Evolutionary conservation across 208 protist genomes (phyloP).

Genomic region (Balamuthia mandrillaris): DNA sequence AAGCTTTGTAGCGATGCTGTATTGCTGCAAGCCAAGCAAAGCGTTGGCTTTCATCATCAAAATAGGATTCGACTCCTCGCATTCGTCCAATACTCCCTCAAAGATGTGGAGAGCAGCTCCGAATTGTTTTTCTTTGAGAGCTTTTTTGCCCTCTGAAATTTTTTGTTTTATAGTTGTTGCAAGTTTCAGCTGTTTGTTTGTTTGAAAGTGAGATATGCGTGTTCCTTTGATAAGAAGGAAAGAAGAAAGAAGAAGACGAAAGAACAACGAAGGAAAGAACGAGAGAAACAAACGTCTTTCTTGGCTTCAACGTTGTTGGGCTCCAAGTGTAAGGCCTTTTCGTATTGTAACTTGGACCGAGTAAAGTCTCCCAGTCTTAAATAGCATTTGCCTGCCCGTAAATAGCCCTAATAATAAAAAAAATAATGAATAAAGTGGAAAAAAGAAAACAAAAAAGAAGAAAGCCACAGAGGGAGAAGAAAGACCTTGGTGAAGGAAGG

Average conservation of each 20-base stretch:
- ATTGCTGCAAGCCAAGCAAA: constrained; percentile 37
- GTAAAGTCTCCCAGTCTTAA: constrained; percentile 44
- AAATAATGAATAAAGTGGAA: neutral
- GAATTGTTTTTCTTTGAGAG: neutral
- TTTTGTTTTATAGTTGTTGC: neutral
- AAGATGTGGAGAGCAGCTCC: neutral
- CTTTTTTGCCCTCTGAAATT: neutral
- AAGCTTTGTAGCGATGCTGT: constrained; percentile 38
- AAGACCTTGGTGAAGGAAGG: constrained; percentile 1
- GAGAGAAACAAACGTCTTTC: neutral
- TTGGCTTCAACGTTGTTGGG: neutral
- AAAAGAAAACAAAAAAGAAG: neutral
- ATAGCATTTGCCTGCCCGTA: constrained; percentile 50
- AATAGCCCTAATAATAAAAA: constrained; percentile 32
- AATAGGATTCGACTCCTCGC: neutral
- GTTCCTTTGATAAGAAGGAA: neutral
- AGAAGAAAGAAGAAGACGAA: neutral
- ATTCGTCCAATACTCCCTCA: constrained; percentile 15
- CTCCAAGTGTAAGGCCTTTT: neutral
- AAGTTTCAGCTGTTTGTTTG: neutral
- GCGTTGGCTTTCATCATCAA: constrained; percentile 22
- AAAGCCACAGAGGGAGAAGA: too few relatives aligned
- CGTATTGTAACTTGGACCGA: constrained; percentile 10
- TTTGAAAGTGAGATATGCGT: neutral
- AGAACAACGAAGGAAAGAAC: neutral